Base-by-base conservation (phyloP, 1,284 basidiomycete species). In the Ustilago bromivora region DNA sequence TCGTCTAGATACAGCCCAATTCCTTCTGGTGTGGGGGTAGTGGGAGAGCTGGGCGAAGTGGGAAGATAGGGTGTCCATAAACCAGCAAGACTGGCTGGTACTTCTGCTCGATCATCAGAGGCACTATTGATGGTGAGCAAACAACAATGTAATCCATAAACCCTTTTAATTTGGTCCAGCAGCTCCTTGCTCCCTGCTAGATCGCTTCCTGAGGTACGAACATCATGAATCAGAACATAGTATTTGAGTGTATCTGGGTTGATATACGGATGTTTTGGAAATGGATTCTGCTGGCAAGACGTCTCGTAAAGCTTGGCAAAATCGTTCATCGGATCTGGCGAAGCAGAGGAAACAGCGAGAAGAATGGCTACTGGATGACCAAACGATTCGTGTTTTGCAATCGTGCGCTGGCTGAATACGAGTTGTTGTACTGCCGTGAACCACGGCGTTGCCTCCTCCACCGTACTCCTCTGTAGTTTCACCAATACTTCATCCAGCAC, bases 1-100 rank as follows among this genome's bases (percentile, higher is more conserved):
- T 93, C 91, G 8, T 89, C 89, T 84, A 97, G 87, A 40, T 57
- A 35, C 17, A 19, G 35, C 2, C 60, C 80, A 19, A 61, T 15
- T 1, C 41, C 23, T 6, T 31, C 12, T 35, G 61, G 40, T 3
- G 49, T 59, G 19, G 63, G n/a, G 34, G 11, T 31, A 1, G 17
- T 38, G 2, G 74, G 70, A 6, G 67, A 67, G 4, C 31, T 57
- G 6, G 66, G 68, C 38, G 36, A 36, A 1, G 49, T 32, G 1
- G 70, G 56, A 32, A 68, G 13, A 43, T 52, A 57, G 0, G 59
- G 58, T 5, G 63, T 40, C 75, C 77, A 79, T 3, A 76, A 56
- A 7, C 32, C 38, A 13, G 64, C 68, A n/a, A 77, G 19, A 23
- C 68, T 58, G 2, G 64, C 67, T 3, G 46, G 53, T 41, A 67